These are phyloP conservation scores for Moesziomyces sp. DNA, from an alignment of 1,284 basidiomycete species.

Conservation along the genomic window DNA sequence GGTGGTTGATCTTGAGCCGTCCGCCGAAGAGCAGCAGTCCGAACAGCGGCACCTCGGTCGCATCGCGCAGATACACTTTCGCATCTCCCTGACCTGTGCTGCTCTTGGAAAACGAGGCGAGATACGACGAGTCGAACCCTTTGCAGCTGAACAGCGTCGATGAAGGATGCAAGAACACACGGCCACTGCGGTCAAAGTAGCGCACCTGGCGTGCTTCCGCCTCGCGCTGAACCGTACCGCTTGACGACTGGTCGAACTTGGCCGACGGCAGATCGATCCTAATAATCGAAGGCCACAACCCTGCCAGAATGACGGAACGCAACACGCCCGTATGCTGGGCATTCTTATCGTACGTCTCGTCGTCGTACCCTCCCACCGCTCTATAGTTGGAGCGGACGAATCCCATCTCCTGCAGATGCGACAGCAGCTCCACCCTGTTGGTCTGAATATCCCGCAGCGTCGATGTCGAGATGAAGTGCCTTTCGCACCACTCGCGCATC, in stretches of 20 bases:
- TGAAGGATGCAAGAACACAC: slow-evolving; percentile 86
- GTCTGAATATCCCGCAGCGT: slow-evolving; percentile 84
- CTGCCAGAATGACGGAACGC: slow-evolving; percentile 57
- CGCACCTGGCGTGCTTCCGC: slow-evolving; percentile 57
- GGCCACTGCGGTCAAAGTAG: slow-evolving; percentile 66
- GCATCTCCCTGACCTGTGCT: slow-evolving; percentile 72
- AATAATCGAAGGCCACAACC: slow-evolving; percentile 71
- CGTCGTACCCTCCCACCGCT: slow-evolving; percentile 62
- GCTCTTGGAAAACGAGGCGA: slow-evolving; percentile 85
- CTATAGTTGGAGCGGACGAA: slow-evolving; percentile 72
- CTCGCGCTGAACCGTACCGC: slow-evolving; percentile 60
- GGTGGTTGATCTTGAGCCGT: slow-evolving; percentile 77
- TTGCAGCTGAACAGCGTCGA: slow-evolving; percentile 79
- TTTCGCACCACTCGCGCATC: slow-evolving; percentile 79
- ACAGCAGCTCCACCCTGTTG: slow-evolving; percentile 81
- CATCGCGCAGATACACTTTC: slow-evolving; percentile 87
- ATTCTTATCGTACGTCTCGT: slow-evolving; percentile 59
- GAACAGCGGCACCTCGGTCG: slow-evolving; percentile 88
- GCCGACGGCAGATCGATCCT: slow-evolving; percentile 57
- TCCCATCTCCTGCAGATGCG: slow-evolving; percentile 79
- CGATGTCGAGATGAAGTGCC: slow-evolving; percentile 84
- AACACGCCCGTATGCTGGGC: slow-evolving; percentile 46
- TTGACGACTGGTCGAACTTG: slow-evolving; percentile 57
- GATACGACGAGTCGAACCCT: slow-evolving; percentile 80
- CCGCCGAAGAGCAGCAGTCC: slow-evolving; percentile 87